Base-by-base conservation (phyloP, 306 rosid genomes). In the Alnus glutinosa region DNA sequence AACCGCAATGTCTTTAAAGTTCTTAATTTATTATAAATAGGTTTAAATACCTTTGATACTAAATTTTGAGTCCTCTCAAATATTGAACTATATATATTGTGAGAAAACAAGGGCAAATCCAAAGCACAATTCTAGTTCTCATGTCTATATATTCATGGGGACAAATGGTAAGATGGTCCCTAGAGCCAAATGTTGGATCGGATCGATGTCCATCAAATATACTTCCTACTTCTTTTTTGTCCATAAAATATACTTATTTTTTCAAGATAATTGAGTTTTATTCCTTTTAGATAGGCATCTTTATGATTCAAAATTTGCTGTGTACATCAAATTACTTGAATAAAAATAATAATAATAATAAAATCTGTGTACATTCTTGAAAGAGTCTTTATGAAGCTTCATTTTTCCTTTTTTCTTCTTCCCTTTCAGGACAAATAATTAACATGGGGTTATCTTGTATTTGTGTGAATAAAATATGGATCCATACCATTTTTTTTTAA, bases 251-350 rank as follows among this genome's bases (percentile, higher is more conserved):
- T 28, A 48, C 55, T 70, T n/a, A n/a, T 14, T 8, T 36, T 4
- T 48, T 47, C 54, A 19, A 47, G 14, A 70, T 70, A 70, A 48
- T 48, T 70, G 42, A 9, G 39, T 11, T 68, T 48, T 70, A 11
- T 70, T 70, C 74, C 74, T 70, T 23, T 23, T 70, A 70, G 74
- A 70, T 70, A 48, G 55, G 75, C 75, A 70, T 70, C 75, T 70
- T 47, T 23, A 70, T 19, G 16, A 11, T 47, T 70, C 42, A 23
- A 28, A 39, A 16, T 64, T 34, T 15, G 4, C 13, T 2, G 13
- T 55, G 18, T 19, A 23, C 34, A 59, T 58, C 16, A 12, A 54
- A 5, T 54, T 23, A 23, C 28, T 23, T 23, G 28, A 23, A 23
- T 23, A 23, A 23, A 23, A 23, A 23, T 23, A 23, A 23, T 23